Conservation (phyloP, 345 rosid genomes). For the Arabidopsis arenosa region DNA sequence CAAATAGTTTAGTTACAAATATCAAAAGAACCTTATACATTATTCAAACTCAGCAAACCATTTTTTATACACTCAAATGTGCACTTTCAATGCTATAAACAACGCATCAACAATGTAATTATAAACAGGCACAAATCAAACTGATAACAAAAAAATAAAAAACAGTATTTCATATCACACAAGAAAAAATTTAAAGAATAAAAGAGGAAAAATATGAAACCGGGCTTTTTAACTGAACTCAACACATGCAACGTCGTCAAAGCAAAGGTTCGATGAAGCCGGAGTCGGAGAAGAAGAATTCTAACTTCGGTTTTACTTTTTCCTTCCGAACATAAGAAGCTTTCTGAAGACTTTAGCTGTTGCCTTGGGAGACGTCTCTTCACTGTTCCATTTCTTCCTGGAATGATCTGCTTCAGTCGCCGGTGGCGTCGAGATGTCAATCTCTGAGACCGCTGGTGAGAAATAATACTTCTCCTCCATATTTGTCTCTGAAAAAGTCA, state of each 20-base stretch:
- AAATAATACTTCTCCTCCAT: slow-evolving; percentile 44
- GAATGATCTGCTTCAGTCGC: slow-evolving; percentile 56
- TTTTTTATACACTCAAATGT: slow-evolving; percentile 15
- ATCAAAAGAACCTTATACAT: not conserved
- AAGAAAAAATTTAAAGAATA: slow-evolving; percentile 3
- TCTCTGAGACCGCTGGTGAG: slow-evolving; percentile 57
- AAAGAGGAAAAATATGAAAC: not conserved
- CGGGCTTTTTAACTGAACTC: slow-evolving; percentile 7
- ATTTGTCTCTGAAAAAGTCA: slow-evolving; percentile 47
- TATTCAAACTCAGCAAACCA: slow-evolving; percentile 35
- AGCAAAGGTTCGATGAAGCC: not conserved
- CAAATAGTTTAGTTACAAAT: not conserved
- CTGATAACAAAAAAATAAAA: not conserved
- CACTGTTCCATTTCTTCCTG: slow-evolving; percentile 90
- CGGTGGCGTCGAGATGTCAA: slow-evolving; percentile 72
- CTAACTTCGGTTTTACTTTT: slow-evolving; percentile 40
- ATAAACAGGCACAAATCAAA: slow-evolving; percentile 36
- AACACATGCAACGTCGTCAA: slow-evolving; percentile 14
- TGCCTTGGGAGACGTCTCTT: slow-evolving; percentile 71
- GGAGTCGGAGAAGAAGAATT: not conserved
- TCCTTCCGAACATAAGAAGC: slow-evolving; percentile 87
- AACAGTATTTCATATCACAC: slow-evolving; percentile 30
- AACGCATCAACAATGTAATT: slow-evolving; percentile 19
- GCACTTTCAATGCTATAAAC: slow-evolving; percentile 18
- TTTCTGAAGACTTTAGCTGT: slow-evolving; percentile 78